phyloP scores from a whole-genome alignment of 768 basidiomycete genomes.

The Collybia nuda region DNA sequence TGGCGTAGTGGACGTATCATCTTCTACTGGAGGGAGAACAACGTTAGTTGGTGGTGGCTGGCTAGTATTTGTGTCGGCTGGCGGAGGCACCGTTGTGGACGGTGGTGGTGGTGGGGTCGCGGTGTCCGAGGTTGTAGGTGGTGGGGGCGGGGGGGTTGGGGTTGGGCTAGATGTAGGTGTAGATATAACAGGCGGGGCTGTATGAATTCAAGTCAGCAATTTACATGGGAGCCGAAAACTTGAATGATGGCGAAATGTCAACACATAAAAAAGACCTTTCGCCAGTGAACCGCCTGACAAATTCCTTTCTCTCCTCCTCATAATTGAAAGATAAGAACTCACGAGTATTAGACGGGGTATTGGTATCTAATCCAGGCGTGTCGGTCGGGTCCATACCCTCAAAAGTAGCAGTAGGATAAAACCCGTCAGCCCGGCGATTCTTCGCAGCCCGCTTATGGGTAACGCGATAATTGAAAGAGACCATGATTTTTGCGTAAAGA shows the following conservation, averaged over 20 bases:
- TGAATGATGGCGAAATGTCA: neutral
- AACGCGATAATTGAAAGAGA: constrained; percentile 8
- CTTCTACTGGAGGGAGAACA: neutral
- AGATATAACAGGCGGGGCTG: neutral
- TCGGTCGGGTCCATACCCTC: constrained; percentile 3
- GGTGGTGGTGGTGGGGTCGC: neutral
- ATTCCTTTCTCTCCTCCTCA: neutral
- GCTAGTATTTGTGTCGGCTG: neutral
- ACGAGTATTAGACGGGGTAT: constrained; percentile 3
- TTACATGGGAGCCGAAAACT: neutral
- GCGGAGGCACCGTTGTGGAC: neutral
- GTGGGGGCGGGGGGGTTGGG: neutral
- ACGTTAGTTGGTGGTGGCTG: neutral
- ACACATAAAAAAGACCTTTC: too few species aligned
- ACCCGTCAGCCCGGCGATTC: constrained; percentile 16
- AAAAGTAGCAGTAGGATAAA: constrained; percentile 15
- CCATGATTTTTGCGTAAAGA: constrained; percentile 16
- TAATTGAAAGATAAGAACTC: neutral
- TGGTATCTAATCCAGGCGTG: constrained; percentile 2
- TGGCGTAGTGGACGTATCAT: neutral
- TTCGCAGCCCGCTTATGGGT: constrained; percentile 14
- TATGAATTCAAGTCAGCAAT: neutral
- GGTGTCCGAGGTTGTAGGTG: neutral
- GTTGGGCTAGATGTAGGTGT: neutral
- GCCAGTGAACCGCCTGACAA: too few species aligned